Evolutionary conservation across 2,329 filamentous ascomycete genomes (phyloP), one percentile per base, ranked within the genome.

Genomic region (Fusarium keratoplasticum): DNA sequence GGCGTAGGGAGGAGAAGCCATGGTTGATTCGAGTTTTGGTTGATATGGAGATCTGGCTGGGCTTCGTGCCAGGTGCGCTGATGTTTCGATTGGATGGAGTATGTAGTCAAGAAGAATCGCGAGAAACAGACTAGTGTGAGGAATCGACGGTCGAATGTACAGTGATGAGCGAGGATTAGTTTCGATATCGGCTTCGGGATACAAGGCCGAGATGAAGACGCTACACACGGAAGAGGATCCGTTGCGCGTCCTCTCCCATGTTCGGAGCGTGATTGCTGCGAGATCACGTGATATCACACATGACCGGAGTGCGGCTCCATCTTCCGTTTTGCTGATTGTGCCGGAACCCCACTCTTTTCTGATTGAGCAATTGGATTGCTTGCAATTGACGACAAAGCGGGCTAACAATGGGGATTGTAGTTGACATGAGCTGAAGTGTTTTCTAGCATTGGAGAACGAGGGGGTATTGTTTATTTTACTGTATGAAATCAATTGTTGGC

Each of bases 1-100:
- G 25, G 81, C 81, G 76, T 84, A 85, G 1, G 87, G 87, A 72
- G 90, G 90, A 54, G 90, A 91, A 75, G 90, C 89, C 86, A 87
- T 90, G 29, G 11, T 66, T 47, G 52, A 18, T 14, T 25, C 14
- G 11, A 22, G 27, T 55, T 5, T 13, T 29, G 47, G 47, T 29
- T 52, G 47, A 27, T 29, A 25, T 52, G 16, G 16, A 25, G 25
- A 18, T 40, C n/a, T 40, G 60, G 66, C 42, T 31, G 3, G 25
- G 50, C 14, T 40, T 64, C 61, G 60, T 61, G 33, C 14, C 0
- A 9, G 50, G 27, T 69, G 47, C 47, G 33, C 40, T 25, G 58
- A 35, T 22, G 35, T 57, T 20, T 31, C n/a, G 57, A 29, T 50
- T 44, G 31, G 20, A 22, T 3, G 3, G 25, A 13, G 18, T 35